Conservation (phyloP, 495 filamentous ascomycete species). For the Elaphomyces granulatus region DNA sequence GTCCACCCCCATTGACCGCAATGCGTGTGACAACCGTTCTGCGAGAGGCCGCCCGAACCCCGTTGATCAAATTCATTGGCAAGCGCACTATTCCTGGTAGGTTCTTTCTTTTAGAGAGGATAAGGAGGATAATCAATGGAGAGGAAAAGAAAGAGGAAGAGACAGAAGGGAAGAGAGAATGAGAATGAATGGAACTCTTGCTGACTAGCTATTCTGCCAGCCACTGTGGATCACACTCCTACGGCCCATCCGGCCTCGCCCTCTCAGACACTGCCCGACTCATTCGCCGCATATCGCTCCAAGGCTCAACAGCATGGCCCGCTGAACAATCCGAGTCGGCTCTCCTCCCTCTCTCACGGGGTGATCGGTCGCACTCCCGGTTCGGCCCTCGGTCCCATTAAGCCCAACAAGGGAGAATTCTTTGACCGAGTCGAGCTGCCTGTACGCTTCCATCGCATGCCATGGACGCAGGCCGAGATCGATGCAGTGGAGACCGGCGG, state of each 20-base stretch:
- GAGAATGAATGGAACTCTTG: too few relatives aligned
- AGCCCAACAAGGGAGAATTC: constrained; percentile 55
- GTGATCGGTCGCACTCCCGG: constrained; percentile 53
- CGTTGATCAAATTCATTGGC: constrained; percentile 84
- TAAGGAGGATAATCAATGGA: too few relatives aligned
- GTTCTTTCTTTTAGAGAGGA: constrained; percentile 14
- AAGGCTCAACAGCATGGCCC: constrained; percentile 92
- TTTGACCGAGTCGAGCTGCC: constrained; percentile 89
- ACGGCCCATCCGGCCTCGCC: constrained; percentile 52
- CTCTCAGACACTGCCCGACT: constrained; percentile 42
- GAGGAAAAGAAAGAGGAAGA: too few relatives aligned
- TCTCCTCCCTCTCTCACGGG: constrained; percentile 27
- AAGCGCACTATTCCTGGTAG: constrained; percentile 70
- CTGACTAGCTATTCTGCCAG: constrained; percentile 27
- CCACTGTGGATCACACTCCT: constrained; percentile 55
- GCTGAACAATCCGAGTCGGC: constrained; percentile 39
- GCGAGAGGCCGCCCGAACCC: constrained; percentile 55
- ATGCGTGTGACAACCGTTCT: constrained; percentile 57
- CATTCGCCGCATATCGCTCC: constrained; percentile 82
- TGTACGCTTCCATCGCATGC: constrained; percentile 56
- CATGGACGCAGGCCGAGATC: constrained; percentile 69
- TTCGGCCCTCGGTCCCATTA: constrained; percentile 52
- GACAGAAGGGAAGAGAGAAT: too few relatives aligned
- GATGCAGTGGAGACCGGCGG: constrained; percentile 90
- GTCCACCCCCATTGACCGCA: constrained; percentile 12